Evolutionary conservation across 1,284 basidiomycete species (phyloP).

Genomic region (Laetiporus sulphureus): DNA sequence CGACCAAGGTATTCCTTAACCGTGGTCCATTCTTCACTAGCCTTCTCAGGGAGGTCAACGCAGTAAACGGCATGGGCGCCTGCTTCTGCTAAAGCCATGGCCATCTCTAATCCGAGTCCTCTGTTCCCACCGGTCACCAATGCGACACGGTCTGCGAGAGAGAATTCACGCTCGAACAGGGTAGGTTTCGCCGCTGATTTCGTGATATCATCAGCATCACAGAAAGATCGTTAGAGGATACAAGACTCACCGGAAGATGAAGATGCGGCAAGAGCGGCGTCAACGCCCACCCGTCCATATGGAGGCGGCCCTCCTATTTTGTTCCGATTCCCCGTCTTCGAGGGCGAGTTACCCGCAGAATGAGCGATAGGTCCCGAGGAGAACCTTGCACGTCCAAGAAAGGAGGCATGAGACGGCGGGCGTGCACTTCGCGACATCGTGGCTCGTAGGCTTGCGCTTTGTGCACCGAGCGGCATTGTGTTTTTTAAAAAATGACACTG

Average conservation of each 20-base stretch:
- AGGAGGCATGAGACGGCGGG: too few relatives aligned
- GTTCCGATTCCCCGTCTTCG: not conserved
- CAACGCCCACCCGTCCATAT: slow-evolving; percentile 56
- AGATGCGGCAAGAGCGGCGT: slow-evolving; percentile 45
- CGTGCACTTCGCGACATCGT: not conserved
- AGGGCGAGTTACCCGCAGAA: not conserved
- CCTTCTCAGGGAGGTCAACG: slow-evolving; percentile 61
- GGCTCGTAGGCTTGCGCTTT: not conserved
- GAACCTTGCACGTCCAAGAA: too few relatives aligned
- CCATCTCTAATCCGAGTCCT: slow-evolving; percentile 81
- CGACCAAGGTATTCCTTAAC: slow-evolving; percentile 47
- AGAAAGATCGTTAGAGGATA: too few relatives aligned
- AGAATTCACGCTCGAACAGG: slow-evolving; percentile 65
- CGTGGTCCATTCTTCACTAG: slow-evolving; percentile 61
- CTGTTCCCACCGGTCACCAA: slow-evolving; percentile 77
- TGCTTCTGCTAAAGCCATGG: slow-evolving; percentile 68
- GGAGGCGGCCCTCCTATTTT: slow-evolving; percentile 28
- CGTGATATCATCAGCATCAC: not conserved
- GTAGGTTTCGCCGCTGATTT: slow-evolving; percentile 19
- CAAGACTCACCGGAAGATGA: slow-evolving; percentile 13
- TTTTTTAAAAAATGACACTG: too few relatives aligned
- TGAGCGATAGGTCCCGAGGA: too few relatives aligned
- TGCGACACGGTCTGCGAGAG: slow-evolving; percentile 66
- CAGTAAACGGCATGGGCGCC: slow-evolving; percentile 75
- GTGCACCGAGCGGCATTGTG: not conserved